These are phyloP conservation scores for Aspergillus sp. DNA, from an alignment of 2,329 filamentous ascomycete species.

Conservation along the genomic window DNA sequence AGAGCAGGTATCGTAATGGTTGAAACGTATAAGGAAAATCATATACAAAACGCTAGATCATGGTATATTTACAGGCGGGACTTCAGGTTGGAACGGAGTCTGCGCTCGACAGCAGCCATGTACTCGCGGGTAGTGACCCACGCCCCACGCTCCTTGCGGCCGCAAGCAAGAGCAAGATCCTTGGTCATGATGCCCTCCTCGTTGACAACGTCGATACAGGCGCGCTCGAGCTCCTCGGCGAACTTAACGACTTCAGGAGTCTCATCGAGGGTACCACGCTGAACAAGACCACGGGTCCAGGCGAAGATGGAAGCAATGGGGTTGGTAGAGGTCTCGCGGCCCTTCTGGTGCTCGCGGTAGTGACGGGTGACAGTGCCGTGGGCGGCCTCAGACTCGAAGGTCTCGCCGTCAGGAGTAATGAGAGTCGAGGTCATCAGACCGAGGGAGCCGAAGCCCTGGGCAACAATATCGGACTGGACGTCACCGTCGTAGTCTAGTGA, in stretches of 20 bases:
- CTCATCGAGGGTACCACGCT: slow-evolving; percentile 87
- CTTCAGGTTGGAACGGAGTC: slow-evolving; percentile 72
- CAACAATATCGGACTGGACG: slow-evolving; percentile 97
- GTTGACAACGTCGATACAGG: slow-evolving; percentile 92
- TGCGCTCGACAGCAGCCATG: slow-evolving; percentile 85
- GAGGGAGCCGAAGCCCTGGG: slow-evolving; percentile 95
- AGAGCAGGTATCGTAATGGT: slow-evolving; percentile 15
- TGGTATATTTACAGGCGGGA: slow-evolving; percentile 32
- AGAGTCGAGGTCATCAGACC: slow-evolving; percentile 98
- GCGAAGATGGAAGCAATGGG: slow-evolving; percentile 98
- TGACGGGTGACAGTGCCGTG: slow-evolving; percentile 98
- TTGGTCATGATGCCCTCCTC: slow-evolving; percentile 98
- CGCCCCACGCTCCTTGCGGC: slow-evolving; percentile 77
- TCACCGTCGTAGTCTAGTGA: slow-evolving; percentile 91
- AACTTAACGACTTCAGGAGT: slow-evolving; percentile 92
- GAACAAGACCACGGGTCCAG: slow-evolving; percentile 91
- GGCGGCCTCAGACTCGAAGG: slow-evolving; percentile 95
- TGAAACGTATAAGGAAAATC: slow-evolving; percentile 13
- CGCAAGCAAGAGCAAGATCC: slow-evolving; percentile 92
- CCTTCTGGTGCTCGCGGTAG: slow-evolving; percentile 99
- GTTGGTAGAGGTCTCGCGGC: slow-evolving; percentile 95
- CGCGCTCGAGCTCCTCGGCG: slow-evolving; percentile 86
- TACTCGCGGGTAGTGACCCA: slow-evolving; percentile 94
- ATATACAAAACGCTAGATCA: slow-evolving; percentile 4
- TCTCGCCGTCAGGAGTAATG: slow-evolving; percentile 93